Base-by-base conservation (phyloP, 2,329 filamentous ascomycete genomes). In the Nectriaceae sp. region DNA sequence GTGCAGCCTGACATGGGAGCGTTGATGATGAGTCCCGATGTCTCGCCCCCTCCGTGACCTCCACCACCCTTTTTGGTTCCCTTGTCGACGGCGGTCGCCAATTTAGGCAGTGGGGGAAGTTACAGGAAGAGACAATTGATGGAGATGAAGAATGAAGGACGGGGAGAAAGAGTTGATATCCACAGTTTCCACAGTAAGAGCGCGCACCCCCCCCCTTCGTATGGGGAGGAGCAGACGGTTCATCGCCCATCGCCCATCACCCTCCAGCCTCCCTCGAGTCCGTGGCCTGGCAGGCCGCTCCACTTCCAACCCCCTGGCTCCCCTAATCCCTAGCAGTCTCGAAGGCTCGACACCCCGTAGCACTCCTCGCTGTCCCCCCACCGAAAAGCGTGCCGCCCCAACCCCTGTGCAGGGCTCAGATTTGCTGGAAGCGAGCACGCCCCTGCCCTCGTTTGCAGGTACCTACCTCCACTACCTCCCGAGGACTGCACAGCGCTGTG, bases 251-350 rank as follows among this genome's bases (percentile, higher is more conserved):
- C 10, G 26, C 26, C 15, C 26, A 31, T 31, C 26, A 31, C 10
- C 15, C 26, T 31, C 15, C 26, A 8, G 26, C 26, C 26, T 31
- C 26, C n/a, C 10, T 31, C 26, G 15, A 31, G 26, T 31, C 26
- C 26, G 10, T 31, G 26, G 15, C 15, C 26, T 31, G 26, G 26
- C 26, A 31, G 26, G 10, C 55, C 55, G 50, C 55, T 38, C 55
- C 56, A 55, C 57, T 55, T 53, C 57, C 44, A 58, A 31, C 56
- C 52, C 50, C 54, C 21, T 49, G 36, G 21, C 40, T 46, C 47
- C 47, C 51, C 47, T 44, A 59, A 57, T 55, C 57, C 57, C 47
- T 51, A 46, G 47, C 45, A 42, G 40, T 22, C 50, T 45, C 41
- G 21, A 29, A 10, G 26, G 26, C 26, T 31, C 26, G 26, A 15